Percentiles rank a stretch among this genome's conserved stretches.
phyloP scores from a whole-genome alignment of 75 land plant genomes.

The Pinus taeda region DNA sequence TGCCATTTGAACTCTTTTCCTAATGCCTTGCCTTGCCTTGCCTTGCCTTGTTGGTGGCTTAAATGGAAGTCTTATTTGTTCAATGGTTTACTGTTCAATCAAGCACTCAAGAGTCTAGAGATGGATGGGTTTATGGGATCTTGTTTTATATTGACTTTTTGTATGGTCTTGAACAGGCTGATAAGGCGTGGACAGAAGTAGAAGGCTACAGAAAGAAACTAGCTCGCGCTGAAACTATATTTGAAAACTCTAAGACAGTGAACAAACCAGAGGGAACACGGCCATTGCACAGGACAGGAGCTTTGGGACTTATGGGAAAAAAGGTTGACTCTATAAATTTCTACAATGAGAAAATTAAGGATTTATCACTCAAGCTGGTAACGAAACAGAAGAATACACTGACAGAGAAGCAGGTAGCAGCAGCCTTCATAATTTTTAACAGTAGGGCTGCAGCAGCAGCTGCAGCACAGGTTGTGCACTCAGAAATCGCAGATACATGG shows the following conservation, averaged over 20 bases:
- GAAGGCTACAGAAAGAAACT: slow-evolving; percentile 68
- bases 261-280: slow-evolving; percentile 50
- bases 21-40: neutral
- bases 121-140: neutral
- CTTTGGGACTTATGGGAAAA: slow-evolving; percentile 66
- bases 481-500: slow-evolving; percentile 67
- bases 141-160: slow-evolving; percentile 3
- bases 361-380: slow-evolving; percentile 43
- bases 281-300: slow-evolving; percentile 65
- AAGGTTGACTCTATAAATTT: slow-evolving; percentile 76
- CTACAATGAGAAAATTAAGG: slow-evolving; percentile 59
- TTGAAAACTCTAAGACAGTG: slow-evolving; percentile 44
- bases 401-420: slow-evolving; percentile 46
- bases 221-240: slow-evolving; percentile 64
- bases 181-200: slow-evolving; percentile 58
- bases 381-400: slow-evolving; percentile 51
- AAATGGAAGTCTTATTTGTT: neutral
- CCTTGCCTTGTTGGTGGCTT: neutral
- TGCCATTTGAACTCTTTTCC: neutral
- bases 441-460: slow-evolving; percentile 62
- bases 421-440: slow-evolving; percentile 81
- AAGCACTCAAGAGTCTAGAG: neutral
- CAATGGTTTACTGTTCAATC: neutral
- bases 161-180: slow-evolving; percentile 30
- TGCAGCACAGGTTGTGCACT: slow-evolving; percentile 73